Conservation (phyloP, 176 grass and related monocot genomes). For the Cocos nucifera region DNA sequence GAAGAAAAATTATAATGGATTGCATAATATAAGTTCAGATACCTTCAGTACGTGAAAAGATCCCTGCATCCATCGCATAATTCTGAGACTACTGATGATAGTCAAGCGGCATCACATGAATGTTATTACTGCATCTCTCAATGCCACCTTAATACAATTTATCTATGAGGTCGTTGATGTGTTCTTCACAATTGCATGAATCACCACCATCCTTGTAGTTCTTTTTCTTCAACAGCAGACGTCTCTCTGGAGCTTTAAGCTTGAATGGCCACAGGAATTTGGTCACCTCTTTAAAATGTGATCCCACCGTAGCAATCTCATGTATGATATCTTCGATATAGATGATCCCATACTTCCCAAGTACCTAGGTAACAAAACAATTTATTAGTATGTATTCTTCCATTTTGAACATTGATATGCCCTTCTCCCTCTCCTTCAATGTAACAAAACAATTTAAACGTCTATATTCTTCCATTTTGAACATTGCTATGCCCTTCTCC, state of each 20-base stretch:
- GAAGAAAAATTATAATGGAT: too few relatives aligned
- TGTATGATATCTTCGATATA: conserved; percentile 59
- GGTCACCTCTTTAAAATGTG: conserved; percentile 42
- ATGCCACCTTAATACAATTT: conserved; percentile 39
- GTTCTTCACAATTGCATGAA: conserved; percentile 41
- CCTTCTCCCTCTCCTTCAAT: too few relatives aligned
- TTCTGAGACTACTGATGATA: too few relatives aligned
- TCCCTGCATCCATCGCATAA: too few relatives aligned
- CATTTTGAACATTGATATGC: too few relatives aligned
- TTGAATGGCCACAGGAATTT: conserved; percentile 52
- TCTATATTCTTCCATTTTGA: not conserved
- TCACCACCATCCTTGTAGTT: conserved; percentile 61
- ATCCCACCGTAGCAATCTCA: conserved; percentile 40
- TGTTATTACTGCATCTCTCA: too few relatives aligned
- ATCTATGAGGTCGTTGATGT: conserved; percentile 62
- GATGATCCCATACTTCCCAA: conserved; percentile 46
- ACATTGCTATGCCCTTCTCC: too few relatives aligned
- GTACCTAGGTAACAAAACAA: conserved; percentile 11
- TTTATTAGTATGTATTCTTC: not conserved
- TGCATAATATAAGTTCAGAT: too few relatives aligned
- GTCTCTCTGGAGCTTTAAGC: conserved; percentile 64
- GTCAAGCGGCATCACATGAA: too few relatives aligned
- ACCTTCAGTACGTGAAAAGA: too few relatives aligned
- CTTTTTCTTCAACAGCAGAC: conserved; percentile 54
- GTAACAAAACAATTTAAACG: not conserved